phyloP scores from a whole-genome alignment of 1,284 basidiomycete species.

The Gymnopus androsaceus region DNA sequence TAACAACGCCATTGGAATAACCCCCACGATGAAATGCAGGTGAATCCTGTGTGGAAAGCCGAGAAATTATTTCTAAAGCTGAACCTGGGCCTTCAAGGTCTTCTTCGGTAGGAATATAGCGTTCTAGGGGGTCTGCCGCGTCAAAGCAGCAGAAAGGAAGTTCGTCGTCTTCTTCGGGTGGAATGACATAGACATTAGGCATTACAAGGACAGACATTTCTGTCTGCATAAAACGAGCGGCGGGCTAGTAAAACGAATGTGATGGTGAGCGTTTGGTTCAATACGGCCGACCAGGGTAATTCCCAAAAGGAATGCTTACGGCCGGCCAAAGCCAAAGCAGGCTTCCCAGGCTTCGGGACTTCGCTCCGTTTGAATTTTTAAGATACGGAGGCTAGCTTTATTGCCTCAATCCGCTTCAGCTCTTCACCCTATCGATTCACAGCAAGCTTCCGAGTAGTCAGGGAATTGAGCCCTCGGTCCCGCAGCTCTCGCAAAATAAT shows the following conservation, averaged over 20 bases:
- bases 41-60: slow-evolving; percentile 6
- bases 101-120: slow-evolving; percentile 19
- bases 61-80: slow-evolving; percentile 33
- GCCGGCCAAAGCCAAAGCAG: no score
- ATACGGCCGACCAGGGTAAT: no score
- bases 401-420: no score
- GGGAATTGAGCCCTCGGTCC: no score
- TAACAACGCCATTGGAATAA: slow-evolving; percentile 22
- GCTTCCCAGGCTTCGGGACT: no score
- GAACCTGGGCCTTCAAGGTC: slow-evolving; percentile 46
- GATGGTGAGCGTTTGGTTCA: slow-evolving; percentile 5
- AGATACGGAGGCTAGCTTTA: no score
- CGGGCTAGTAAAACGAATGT: slow-evolving; percentile 7
- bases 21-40: slow-evolving; percentile 25
- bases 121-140: slow-evolving; percentile 41
- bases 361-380: no score
- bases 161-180: slow-evolving; percentile 68
- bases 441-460: no score
- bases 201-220: slow-evolving; percentile 29
- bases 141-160: slow-evolving; percentile 70
- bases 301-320: no score
- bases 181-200: slow-evolving; percentile 68
- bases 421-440: no score
- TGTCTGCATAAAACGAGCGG: slow-evolving; percentile 4
- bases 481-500: no score